Percentiles rank a stretch among this genome's conserved stretches.
These are phyloP conservation scores for Daldinia sp. DNA, from an alignment of 2,329 filamentous ascomycete genomes.

Conservation along the genomic window DNA sequence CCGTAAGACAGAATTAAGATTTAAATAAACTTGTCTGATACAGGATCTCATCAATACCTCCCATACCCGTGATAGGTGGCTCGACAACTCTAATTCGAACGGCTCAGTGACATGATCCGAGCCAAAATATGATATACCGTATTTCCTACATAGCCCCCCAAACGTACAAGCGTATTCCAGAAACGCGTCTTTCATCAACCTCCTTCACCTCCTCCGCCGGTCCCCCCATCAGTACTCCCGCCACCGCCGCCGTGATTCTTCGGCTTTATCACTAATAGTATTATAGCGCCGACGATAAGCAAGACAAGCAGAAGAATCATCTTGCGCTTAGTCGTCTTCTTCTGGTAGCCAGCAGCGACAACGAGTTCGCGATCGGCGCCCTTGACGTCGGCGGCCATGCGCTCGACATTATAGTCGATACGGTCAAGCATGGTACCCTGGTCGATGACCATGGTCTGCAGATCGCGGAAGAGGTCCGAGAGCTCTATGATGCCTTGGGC, in stretches of 20 bases:
- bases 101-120: conserved; percentile 8
- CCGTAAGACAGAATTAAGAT: conserved; percentile 24
- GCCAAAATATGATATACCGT: conserved; percentile 20
- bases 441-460: conserved; percentile 95
- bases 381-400: conserved; percentile 93
- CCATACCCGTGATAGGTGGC: conserved; percentile 30
- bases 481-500: conserved; percentile 98
- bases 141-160: conserved; percentile 14
- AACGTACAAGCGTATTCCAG: background rate
- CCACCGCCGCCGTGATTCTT: conserved; percentile 55
- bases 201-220: conserved; percentile 14
- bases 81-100: conserved; percentile 13
- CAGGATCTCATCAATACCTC: conserved; percentile 35
- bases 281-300: conserved; percentile 85
- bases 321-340: conserved; percentile 87
- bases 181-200: conserved; percentile 17
- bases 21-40: conserved; percentile 23
- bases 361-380: conserved; percentile 91
- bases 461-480: conserved; percentile 93
- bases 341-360: conserved; percentile 88
- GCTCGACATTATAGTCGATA: conserved; percentile 97
- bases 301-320: conserved; percentile 88
- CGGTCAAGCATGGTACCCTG: conserved; percentile 91
- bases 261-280: conserved; percentile 82
- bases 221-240: conserved; percentile 11